Evolutionary conservation across 2,329 filamentous ascomycete species (phyloP).

Genomic region (Aspergillus sp.): DNA sequence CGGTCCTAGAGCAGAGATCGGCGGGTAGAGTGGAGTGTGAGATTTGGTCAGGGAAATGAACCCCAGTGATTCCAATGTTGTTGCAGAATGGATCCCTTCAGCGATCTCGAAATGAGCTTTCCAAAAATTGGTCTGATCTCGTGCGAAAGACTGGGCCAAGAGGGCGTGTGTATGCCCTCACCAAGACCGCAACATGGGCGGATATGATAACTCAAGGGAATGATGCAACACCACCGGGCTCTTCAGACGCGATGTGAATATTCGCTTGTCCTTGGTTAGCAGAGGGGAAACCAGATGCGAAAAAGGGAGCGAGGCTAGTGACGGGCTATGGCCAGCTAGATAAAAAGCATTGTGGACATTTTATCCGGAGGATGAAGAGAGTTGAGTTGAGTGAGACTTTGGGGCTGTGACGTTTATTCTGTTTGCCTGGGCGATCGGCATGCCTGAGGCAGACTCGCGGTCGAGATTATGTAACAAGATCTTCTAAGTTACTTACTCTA

Average conservation of each 20-base stretch:
- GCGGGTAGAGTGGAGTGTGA: conserved; percentile 1
- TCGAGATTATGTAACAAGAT: too few species aligned
- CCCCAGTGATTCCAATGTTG: background rate
- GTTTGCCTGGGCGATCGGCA: too few species aligned
- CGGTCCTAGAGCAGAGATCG: background rate
- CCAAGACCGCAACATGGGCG: background rate
- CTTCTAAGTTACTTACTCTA: too few species aligned
- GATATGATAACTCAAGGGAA: background rate
- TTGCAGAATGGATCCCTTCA: background rate
- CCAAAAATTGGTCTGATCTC: background rate
- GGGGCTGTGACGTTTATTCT: too few species aligned
- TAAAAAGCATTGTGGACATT: background rate
- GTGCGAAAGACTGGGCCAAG: background rate
- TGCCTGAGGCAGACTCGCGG: too few species aligned
- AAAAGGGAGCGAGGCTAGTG: background rate
- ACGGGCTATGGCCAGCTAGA: background rate
- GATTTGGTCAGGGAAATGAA: background rate
- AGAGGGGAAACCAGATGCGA: background rate
- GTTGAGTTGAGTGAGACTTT: background rate
- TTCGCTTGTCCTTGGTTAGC: background rate
- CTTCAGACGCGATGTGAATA: background rate
- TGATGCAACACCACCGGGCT: background rate
- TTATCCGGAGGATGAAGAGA: background rate
- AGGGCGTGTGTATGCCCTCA: background rate
- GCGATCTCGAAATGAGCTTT: background rate